Base-by-base conservation (phyloP, 257 asterid species). In the Cordia subcordata region DNA sequence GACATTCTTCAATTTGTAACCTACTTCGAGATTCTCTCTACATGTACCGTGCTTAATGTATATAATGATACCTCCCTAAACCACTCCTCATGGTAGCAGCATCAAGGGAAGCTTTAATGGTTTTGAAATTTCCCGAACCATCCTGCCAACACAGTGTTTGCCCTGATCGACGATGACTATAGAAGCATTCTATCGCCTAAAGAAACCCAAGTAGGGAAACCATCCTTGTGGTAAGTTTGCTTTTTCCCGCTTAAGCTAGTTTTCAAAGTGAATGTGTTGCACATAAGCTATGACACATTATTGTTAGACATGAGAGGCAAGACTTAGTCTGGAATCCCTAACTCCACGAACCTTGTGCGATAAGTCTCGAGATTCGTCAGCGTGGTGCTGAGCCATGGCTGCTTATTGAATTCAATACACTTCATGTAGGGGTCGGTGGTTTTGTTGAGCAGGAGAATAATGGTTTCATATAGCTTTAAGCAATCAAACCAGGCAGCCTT, bases 351-450 rank as follows among this genome's bases (percentile, higher is more conserved):
- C 22, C 97, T 95, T 0, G 82, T 57, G 14, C 68, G 79, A 19
- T 94, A 89, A 4, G 94, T 89, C 50, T 89, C 90, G 6, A 86
- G 72, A 68, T 84, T 79, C 12, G 94, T 89, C 35, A 89, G 46
- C 2, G 97, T 86, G 13, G 94, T 64, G 68, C 95, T 89, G 1
- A 89, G 77, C 94, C 95, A 89, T 0, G 95, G 86, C 52, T 86
- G 95, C 0, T 68, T 33, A 53, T 88, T 95, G 22, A 75, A 85
- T 10, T 73, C 79, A 5, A 72, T 83, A 53, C 88, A 75, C 15
- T 70, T 77, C 8, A 57, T 54, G 69, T 4, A 40, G 35, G 82
- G 61, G 57, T 82, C 82, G 8, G 72, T 12, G 0, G 94, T 85
- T 54, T 68, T 68, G 75, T 85, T 83, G 46, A 88, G 88, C 40